Conservation (phyloP, 2,329 filamentous ascomycete species). For the Cladosporium sp. region DNA sequence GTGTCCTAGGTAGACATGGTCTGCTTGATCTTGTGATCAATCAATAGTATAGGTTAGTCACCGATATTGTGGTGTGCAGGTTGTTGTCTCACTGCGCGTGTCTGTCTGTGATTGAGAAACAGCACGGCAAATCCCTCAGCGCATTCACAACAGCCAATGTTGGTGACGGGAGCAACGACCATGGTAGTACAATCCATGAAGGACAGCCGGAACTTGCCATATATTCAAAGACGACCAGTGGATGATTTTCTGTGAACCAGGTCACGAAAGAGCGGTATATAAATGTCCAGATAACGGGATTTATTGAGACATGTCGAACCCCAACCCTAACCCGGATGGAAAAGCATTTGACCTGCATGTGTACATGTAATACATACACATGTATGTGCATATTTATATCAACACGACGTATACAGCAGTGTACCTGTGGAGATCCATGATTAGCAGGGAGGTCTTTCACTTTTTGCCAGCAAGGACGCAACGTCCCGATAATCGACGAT, state of each 20-base stretch:
- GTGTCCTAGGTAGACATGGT: not conserved
- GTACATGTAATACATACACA: not conserved
- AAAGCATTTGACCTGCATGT: not conserved
- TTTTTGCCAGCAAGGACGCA: not conserved
- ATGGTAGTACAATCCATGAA: not conserved
- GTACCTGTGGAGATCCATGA: not conserved
- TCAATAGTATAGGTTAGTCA: not conserved
- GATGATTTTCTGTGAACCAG: not conserved
- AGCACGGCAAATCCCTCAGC: not conserved
- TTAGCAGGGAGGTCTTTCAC: not conserved
- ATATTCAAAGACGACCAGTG: not conserved
- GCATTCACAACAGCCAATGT: not conserved
- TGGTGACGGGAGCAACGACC: not conserved
- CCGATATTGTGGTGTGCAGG: not conserved
- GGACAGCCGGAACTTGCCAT: not conserved
- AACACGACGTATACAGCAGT: no score
- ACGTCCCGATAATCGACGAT: not conserved
- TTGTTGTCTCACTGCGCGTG: not conserved
- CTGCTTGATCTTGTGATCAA: not conserved
- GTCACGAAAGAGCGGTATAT: not conserved
- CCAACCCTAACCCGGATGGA: not conserved
- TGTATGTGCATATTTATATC: not conserved
- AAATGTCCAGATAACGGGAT: not conserved
- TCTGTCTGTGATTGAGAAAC: not conserved
- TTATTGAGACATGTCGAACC: accelerated